These are phyloP conservation scores for Catunica adiposa DNA, from an alignment of 2,329 filamentous ascomycete genomes.

Conservation along the genomic window DNA sequence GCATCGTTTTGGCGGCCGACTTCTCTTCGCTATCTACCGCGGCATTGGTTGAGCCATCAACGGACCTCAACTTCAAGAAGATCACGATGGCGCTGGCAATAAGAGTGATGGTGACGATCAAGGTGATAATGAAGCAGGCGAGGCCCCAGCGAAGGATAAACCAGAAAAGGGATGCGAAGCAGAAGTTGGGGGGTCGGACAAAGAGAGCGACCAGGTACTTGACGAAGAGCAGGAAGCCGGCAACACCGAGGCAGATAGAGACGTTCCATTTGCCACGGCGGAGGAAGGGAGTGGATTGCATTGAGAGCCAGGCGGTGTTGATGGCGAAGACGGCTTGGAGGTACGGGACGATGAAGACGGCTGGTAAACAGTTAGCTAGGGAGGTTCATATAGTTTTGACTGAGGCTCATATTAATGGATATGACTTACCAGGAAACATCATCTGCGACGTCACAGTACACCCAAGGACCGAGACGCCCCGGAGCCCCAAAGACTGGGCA, in stretches of 20 bases:
- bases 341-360: constrained; percentile 49
- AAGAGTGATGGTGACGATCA: constrained; percentile 33
- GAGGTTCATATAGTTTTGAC: background rate
- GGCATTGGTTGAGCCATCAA: constrained; percentile 25
- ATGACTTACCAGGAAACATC: constrained; percentile 39
- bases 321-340: constrained; percentile 49
- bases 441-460: constrained; percentile 39
- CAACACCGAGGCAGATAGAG: constrained; percentile 32
- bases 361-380: constrained; percentile 19
- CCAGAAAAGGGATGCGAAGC: constrained; percentile 53
- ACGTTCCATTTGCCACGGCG: constrained; percentile 43
- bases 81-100: constrained; percentile 35
- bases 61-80: constrained; percentile 33
- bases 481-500: constrained; percentile 38
- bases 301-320: constrained; percentile 40
- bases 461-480: constrained; percentile 32
- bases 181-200: constrained; percentile 38
- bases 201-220: constrained; percentile 44
- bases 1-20: constrained; percentile 49
- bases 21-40: constrained; percentile 42
- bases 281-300: constrained; percentile 39
- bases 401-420: background rate
- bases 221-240: constrained; percentile 34
- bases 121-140: constrained; percentile 37
- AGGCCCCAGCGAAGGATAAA: constrained; percentile 45